Base-by-base conservation (phyloP, 148 eudicot species). In the Talinum fruticosum region DNA sequence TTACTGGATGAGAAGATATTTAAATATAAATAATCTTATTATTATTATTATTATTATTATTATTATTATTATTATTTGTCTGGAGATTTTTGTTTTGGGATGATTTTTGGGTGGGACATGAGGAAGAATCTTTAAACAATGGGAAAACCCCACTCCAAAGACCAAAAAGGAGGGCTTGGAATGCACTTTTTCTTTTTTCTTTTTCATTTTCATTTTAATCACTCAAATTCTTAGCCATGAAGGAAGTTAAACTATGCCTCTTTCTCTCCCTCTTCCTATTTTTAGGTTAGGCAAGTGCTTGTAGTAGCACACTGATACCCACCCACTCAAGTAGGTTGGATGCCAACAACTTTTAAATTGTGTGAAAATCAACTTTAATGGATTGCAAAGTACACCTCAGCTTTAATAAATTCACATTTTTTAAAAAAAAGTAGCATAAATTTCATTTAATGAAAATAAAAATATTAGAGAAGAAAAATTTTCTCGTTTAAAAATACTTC, bases 151-250 rank as follows among this genome's bases (percentile, higher is more conserved):
- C 38, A 69, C 33, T 36, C 51, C 74, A 77, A 51, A 35, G 34
- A 21, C 30, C 66, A 14, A 26, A 77, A 77, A 77, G 47, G 21
- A 7, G 21, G 66, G 51, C 74, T 51, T 24, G 26, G 29, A 59
- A 24, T 59, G 64, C 64, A 59, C 64, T 59, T 59, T 51, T n/a
- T 23, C 26, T 59, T 13, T 2, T 59, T 8, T 59, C 10, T 59
- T 1, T 51, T 51, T 49, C n/a, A n/a, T 49, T 15, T 49, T 57
- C 64, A n/a, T 5, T 57, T 57, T n/a, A n/a, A 57, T n/a, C n/a
- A n/a, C 13, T 44, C 73, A 18, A 29, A 77, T 28, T 35, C 80
- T 78, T 78, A 78, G 80, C 75, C 57, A 12, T 29, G 54, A 78
- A 78, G 80, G 24, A 78, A 78, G 14, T 66, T 15, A 24, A 8